Percentiles rank a stretch among this genome's conserved stretches.
These are phyloP conservation scores for Beauveria brongniartii DNA, from an alignment of 2,329 filamentous ascomycete species.

Conservation along the genomic window DNA sequence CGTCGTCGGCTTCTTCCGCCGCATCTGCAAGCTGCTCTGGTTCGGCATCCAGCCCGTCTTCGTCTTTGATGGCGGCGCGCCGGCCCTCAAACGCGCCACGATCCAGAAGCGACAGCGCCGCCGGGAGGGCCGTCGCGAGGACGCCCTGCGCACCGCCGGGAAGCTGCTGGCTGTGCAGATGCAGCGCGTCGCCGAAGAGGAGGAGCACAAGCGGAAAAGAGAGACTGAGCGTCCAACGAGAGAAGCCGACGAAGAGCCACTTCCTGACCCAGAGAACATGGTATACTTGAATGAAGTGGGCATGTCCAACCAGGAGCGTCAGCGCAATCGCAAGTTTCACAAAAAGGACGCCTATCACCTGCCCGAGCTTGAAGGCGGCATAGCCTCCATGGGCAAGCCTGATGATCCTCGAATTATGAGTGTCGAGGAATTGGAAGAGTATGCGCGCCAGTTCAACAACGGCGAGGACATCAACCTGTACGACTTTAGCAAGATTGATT, in stretches of 20 bases:
- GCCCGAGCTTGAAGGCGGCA: constrained; percentile 70
- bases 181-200: constrained; percentile 82
- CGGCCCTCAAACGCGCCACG: constrained; percentile 82
- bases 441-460: constrained; percentile 82
- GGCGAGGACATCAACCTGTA: constrained; percentile 89
- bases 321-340: constrained; percentile 67
- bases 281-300: constrained; percentile 89
- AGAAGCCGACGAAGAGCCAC: constrained; percentile 51
- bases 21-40: constrained; percentile 96
- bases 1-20: constrained; percentile 93
- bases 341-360: constrained; percentile 95
- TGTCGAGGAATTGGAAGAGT: constrained; percentile 85
- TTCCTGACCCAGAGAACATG: constrained; percentile 60
- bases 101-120: constrained; percentile 70
- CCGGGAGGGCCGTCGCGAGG: constrained; percentile 81
- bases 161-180: constrained; percentile 91
- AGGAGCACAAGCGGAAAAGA: constrained; percentile 56
- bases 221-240: constrained; percentile 32
- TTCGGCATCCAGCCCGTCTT: constrained; percentile 95
- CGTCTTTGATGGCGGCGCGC: constrained; percentile 94
- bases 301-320: constrained; percentile 69
- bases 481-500: constrained; percentile 98
- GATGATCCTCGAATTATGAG: constrained; percentile 97
- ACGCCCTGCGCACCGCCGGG: constrained; percentile 85
- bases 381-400: constrained; percentile 78